A percentile compares a stretch with the other conserved stretches of the same genome.
Conservation (phyloP, 2,329 filamentous ascomycete genomes). For the Orbilia blumenaviensis region DNA sequence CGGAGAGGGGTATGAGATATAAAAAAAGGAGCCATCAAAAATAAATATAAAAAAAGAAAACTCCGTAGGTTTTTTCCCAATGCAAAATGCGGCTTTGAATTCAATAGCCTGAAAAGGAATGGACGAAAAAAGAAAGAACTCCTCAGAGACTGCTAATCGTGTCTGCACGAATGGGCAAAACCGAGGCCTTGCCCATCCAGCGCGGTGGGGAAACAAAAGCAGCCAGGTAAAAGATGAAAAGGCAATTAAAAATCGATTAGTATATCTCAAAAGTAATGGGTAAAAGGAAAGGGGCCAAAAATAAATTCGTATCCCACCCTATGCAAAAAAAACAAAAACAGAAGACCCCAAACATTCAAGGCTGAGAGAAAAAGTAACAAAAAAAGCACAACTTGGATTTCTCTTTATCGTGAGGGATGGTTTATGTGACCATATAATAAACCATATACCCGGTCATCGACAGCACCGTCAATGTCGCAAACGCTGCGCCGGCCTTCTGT, state of each 20-base stretch:
- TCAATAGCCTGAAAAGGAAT: slow-evolving; percentile 22
- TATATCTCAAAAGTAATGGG: neutral
- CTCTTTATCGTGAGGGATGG: neutral
- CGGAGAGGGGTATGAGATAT: neutral
- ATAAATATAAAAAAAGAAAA: slow-evolving; percentile 24
- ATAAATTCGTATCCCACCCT: slow-evolving; percentile 31
- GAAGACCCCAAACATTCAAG: too few relatives aligned
- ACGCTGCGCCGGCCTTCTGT: slow-evolving; percentile 46
- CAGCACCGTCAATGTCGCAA: slow-evolving; percentile 46
- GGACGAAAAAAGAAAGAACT: slow-evolving; percentile 5
- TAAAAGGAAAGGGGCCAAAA: neutral
- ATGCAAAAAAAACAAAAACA: slow-evolving; percentile 22
- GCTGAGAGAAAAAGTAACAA: too few relatives aligned
- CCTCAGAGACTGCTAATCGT: neutral
- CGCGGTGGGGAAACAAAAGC: neutral
- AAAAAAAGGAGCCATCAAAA: neutral
- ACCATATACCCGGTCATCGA: slow-evolving; percentile 53
- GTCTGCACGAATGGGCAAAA: too few relatives aligned
- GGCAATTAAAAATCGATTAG: slow-evolving; percentile 16
- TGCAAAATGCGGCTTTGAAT: neutral
- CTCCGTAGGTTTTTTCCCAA: slow-evolving; percentile 45
- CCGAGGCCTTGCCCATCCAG: neutral
- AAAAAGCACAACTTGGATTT: neutral
- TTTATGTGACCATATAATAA: slow-evolving; percentile 52
- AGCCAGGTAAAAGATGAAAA: neutral